Evolutionary conservation across 2,329 filamentous ascomycete genomes (phyloP).

Genomic region (Fusarium veterinarium): DNA sequence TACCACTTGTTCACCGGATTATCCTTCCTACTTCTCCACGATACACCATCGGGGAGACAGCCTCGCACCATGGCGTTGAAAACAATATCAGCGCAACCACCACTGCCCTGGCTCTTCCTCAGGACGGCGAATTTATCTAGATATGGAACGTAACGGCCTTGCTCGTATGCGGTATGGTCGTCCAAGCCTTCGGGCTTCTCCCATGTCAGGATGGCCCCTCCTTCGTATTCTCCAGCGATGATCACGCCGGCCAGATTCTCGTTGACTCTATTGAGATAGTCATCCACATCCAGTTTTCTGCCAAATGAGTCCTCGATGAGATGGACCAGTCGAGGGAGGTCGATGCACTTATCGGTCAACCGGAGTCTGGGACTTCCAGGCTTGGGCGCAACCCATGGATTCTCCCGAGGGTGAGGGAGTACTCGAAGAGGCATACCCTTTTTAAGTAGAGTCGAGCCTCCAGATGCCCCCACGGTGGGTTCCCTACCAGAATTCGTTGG

Average conservation of each 20-base stretch:
- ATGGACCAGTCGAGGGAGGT: conserved; percentile 83
- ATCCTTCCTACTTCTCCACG: conserved; percentile 89
- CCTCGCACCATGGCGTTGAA: conserved; percentile 95
- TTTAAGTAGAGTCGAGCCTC: conserved; percentile 84
- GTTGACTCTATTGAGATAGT: conserved; percentile 85
- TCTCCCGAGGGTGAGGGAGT: conserved; percentile 77
- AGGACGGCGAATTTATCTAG: conserved; percentile 97
- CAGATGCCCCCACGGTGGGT: conserved; percentile 32
- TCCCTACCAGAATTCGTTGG: conserved; percentile 45
- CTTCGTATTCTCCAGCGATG: conserved; percentile 96
- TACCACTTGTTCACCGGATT: conserved; percentile 99
- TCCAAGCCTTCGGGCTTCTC: conserved; percentile 75
- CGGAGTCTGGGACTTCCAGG: conserved; percentile 70
- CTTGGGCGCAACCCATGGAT: conserved; percentile 75
- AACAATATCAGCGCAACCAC: conserved; percentile 93
- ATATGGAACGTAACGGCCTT: conserved; percentile 83
- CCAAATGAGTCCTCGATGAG: conserved; percentile 95
- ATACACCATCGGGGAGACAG: conserved; percentile 89
- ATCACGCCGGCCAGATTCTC: conserved; percentile 89
- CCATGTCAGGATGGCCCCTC: conserved; percentile 94
- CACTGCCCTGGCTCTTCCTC: conserved; percentile 86
- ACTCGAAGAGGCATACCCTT: conserved; percentile 90
- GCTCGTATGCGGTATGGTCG: conserved; percentile 64
- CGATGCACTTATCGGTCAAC: conserved; percentile 83
- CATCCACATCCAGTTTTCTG: conserved; percentile 81